A percentile compares a stretch with the other conserved stretches of the same genome.
Conservation (phyloP, 306 rosid species). For the Castanea sativa region DNA sequence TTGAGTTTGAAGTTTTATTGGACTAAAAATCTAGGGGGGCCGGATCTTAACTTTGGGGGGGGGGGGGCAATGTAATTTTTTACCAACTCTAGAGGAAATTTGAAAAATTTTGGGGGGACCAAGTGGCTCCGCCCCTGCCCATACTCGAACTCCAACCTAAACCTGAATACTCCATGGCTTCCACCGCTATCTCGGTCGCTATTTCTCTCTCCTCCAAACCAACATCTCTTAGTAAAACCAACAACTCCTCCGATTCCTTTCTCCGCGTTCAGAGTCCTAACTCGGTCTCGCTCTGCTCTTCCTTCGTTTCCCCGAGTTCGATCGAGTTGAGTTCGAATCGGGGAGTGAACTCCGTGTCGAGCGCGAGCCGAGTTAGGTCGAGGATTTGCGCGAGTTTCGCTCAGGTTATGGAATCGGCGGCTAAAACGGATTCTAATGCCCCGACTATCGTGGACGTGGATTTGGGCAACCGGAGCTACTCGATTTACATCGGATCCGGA, state of each 20-base stretch:
- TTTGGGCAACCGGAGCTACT: slow-evolving; percentile 91
- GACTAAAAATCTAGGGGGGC: too few relatives aligned
- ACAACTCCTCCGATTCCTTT: slow-evolving; percentile 18
- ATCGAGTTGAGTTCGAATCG: slow-evolving; percentile 28
- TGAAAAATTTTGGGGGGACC: too few relatives aligned
- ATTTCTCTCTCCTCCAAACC: slow-evolving; percentile 45
- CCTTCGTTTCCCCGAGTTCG: slow-evolving; percentile 11
- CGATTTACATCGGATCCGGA: slow-evolving; percentile 87
- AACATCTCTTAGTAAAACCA: slow-evolving; percentile 20
- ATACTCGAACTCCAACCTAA: too few relatives aligned
- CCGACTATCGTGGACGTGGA: slow-evolving; percentile 67
- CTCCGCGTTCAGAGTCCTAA: slow-evolving; percentile 30
- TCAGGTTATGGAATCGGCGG: slow-evolving; percentile 56
- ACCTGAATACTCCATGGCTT: slow-evolving; percentile 44
- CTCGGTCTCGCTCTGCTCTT: slow-evolving; percentile 26
- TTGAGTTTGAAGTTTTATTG: too few relatives aligned
- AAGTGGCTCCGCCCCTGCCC: too few relatives aligned
- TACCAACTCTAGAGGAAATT: too few relatives aligned
- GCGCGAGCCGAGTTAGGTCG: slow-evolving; percentile 12
- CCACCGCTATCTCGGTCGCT: slow-evolving; percentile 39
- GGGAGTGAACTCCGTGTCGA: slow-evolving; percentile 17
- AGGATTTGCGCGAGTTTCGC: slow-evolving; percentile 54
- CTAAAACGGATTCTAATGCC: slow-evolving; percentile 23
- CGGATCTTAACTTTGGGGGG: too few relatives aligned
- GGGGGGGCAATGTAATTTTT: too few relatives aligned